phyloP scores from a whole-genome alignment of 1,139 yeast genomes.

The Yamadazyma blattariae region DNA sequence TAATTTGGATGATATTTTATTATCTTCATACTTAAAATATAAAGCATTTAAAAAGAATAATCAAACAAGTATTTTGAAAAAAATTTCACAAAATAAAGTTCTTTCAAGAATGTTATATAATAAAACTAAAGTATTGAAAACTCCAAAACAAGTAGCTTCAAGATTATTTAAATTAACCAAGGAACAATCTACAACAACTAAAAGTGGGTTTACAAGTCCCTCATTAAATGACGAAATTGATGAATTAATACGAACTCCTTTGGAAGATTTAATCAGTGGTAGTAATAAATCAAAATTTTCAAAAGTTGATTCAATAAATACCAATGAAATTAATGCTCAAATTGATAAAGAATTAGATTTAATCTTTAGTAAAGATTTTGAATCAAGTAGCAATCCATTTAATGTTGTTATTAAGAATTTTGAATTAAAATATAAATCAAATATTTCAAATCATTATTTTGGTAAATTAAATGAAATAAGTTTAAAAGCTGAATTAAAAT shows the following conservation, averaged over 20 bases:
- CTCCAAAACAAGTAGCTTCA: constrained; percentile 42
- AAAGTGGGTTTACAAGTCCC: constrained; percentile 10
- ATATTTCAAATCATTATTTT: constrained; percentile 12
- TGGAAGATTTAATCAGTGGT: constrained; percentile 20
- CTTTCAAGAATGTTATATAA: constrained; percentile 40
- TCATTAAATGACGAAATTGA: constrained; percentile 20
- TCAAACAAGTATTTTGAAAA: constrained; percentile 27
- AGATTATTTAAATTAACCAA: constrained; percentile 26
- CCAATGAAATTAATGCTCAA: constrained; percentile 18
- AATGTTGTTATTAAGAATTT: constrained; percentile 8
- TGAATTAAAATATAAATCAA: constrained; percentile 10
- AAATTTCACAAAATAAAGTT: constrained; percentile 40
- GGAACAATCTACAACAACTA: constrained; percentile 3
- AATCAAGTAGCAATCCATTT: constrained; percentile 3
- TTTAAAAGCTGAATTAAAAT: constrained; percentile 5
- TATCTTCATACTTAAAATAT: constrained; percentile 37
- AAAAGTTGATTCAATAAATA: constrained; percentile 16
- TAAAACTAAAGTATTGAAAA: constrained; percentile 35
- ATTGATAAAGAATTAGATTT: constrained; percentile 27
- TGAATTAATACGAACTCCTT: constrained; percentile 24
- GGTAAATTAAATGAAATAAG: constrained; percentile 7
- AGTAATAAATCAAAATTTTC: constrained; percentile 5
- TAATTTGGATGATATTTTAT: constrained; percentile 35
- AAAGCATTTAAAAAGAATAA: constrained; percentile 31
- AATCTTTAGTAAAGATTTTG: constrained; percentile 26